Evolutionary conservation across 768 basidiomycete species (phyloP).

Genomic region (Xerocomellus intermedius): DNA sequence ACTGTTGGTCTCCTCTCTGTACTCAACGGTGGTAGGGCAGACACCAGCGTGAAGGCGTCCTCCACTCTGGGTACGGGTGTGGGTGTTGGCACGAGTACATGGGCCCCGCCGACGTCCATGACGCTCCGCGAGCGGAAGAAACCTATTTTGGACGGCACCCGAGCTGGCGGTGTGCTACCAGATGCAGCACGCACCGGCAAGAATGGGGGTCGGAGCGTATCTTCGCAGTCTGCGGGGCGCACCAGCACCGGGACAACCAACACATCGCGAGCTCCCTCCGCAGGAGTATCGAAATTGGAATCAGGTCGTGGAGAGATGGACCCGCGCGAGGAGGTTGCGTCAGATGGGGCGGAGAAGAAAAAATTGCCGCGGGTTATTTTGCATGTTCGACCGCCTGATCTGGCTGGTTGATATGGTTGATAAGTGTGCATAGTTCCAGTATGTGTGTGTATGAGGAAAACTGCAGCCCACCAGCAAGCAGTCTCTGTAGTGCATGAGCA

Average conservation of each 20-base stretch:
- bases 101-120: constrained; percentile 39
- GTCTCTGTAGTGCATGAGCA: no score
- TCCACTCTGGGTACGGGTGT: background rate
- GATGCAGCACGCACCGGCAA: background rate
- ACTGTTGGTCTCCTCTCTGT: constrained; percentile 34
- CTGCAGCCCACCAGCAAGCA: no score
- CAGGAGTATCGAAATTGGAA: background rate
- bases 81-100: background rate
- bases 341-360: constrained; percentile 37
- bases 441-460: no score
- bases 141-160: background rate
- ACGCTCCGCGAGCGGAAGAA: constrained; percentile 52
- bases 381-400: constrained; percentile 46
- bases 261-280: background rate
- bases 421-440: no score
- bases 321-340: background rate
- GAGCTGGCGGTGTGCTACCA: background rate
- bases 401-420: background rate
- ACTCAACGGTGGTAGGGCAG: constrained; percentile 1
- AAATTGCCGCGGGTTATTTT: constrained; percentile 56
- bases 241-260: background rate
- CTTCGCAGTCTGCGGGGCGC: constrained; percentile 1
- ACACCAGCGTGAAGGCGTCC: background rate
- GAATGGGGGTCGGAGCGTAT: constrained; percentile 1
- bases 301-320: background rate